Evolutionary conservation across 2,329 filamentous ascomycete species (phyloP), one percentile per base, ranked within the genome.

Genomic region (Trichocomaceae sp.): DNA sequence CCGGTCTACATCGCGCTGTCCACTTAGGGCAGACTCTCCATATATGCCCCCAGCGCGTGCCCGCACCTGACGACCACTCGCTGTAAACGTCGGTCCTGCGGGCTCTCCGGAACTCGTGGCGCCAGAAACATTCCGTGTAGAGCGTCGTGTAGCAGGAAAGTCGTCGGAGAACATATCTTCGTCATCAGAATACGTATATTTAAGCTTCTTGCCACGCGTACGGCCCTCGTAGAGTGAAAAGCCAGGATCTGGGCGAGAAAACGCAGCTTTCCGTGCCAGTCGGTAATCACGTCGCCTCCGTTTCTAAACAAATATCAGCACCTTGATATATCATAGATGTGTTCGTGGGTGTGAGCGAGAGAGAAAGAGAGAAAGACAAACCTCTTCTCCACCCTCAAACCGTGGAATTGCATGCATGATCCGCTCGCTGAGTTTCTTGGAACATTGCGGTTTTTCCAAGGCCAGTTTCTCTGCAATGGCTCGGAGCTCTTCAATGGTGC

Each of bases 161-260:
- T 77, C 91, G 68, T 69, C 81, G 50, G 74, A 77, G 47, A 83
- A 83, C 15, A 85, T 83, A 35, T 86, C 86, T 61, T 95, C 89
- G 22, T 95, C 89, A 51, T 96, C 91, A 0, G 90, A 95, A 67
- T 88, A 99, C 0, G 90, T 99, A 67, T 99, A 99, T 71, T 91
- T 95, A 74, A 95, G 87, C 58, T 92, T 87, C 77, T 99, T 97
- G 55, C 93, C 93, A 57, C 93, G 84, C 5, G 95, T 99, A 52
- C 93, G 88, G 49, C 93, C 93, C 75, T 99, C 93, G 69, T 99
- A 99, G 56, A 95, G 78, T 1, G 91, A 96, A 68, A 92, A 95
- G 4, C 90, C 90, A 9, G 87, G 86, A 63, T 96, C 91, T 5
- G 90, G 90, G 5, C 90, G 83, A 61, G 87, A 82, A 73, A 97